Evolutionary conservation across 345 rosid genomes (phyloP), one percentile per base, ranked within the genome.

Genomic region (Streptanthus diversifolius): DNA sequence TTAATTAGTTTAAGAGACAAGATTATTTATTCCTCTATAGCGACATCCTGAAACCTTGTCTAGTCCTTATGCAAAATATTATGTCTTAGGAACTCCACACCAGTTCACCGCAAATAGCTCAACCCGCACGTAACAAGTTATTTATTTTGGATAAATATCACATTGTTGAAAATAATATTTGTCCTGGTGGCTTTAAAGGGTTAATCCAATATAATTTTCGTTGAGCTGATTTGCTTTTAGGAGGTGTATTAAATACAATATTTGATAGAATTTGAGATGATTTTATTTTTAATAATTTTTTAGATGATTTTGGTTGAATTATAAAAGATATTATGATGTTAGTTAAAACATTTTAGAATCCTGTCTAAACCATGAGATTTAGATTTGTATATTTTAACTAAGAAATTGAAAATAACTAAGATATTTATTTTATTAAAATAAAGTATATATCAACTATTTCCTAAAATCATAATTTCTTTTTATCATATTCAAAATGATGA

Each of bases 1-100:
- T 29, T 63, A 48, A 49, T 22, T 11, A 24, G 47, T 59, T 48
- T 29, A 48, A 41, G 57, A 24, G 85, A 83, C 81, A 82, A 77
- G 45, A 22, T 71, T 58, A 25, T 75, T 67, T 70, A 67, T 66
- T 63, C 14, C 15, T 52, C 14, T 60, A 66, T 58, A 66, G 44
- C 61, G 78, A 73, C 67, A 37, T 40, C 53, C 13, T 29, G 45
- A 66, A 74, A 74, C 52, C 43, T 74, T 51, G 62, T 62, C 53
- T 30, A 11, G 45, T 63, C 70, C 10, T 63, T 30, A 29, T 35
- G 27, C 27, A 33, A 54, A 25, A 15, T 61, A 71, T 21, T 49
- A 17, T 64, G 13, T 49, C 52, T 21, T 30, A 24, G 47, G 15
- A 35, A 18, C 36, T n/a, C 25, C 66, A 25, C 77, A 65, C 77